These are phyloP conservation scores for Chiua virens DNA, from an alignment of 768 basidiomycete species.

Conservation along the genomic window DNA sequence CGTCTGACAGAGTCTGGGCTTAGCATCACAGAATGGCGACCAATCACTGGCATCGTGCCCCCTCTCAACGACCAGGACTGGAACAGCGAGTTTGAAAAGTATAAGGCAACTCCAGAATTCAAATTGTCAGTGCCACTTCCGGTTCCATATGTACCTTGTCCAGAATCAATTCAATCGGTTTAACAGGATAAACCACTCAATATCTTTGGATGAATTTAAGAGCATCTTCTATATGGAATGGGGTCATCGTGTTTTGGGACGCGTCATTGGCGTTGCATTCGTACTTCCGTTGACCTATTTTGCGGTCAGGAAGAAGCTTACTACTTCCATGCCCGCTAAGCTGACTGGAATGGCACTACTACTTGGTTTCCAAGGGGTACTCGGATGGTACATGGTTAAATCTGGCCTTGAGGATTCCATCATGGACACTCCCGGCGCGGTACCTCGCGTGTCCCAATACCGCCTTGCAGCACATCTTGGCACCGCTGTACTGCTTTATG, in stretches of 20 bases:
- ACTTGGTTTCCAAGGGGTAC: conserved; percentile 85
- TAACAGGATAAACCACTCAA: conserved; percentile 81
- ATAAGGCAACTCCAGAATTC: conserved; percentile 93
- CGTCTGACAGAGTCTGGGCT: conserved; percentile 96
- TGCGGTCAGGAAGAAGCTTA: conserved; percentile 64
- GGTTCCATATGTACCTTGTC: neutral
- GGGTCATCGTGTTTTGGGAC: conserved; percentile 91
- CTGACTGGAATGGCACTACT: conserved; percentile 74
- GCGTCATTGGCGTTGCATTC: conserved; percentile 80
- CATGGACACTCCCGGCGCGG: conserved; percentile 76
- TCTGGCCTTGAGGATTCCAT: conserved; percentile 87
- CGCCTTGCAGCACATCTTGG: conserved; percentile 92
- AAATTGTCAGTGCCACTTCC: conserved; percentile 63
- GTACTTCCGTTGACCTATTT: conserved; percentile 86
- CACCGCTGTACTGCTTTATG: conserved; percentile 88
- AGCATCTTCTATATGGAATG: conserved; percentile 98
- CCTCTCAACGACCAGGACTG: conserved; percentile 77
- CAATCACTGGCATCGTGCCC: conserved; percentile 85
- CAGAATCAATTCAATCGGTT: neutral
- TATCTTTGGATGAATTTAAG: conserved; percentile 90
- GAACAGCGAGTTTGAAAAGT: conserved; percentile 89
- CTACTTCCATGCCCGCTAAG: conserved; percentile 57
- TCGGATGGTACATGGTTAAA: conserved; percentile 99
- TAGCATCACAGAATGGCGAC: conserved; percentile 97
- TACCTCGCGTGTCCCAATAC: conserved; percentile 96